phyloP scores from a whole-genome alignment of 1,139 yeast species.

The Saccharomyces uvarum region DNA sequence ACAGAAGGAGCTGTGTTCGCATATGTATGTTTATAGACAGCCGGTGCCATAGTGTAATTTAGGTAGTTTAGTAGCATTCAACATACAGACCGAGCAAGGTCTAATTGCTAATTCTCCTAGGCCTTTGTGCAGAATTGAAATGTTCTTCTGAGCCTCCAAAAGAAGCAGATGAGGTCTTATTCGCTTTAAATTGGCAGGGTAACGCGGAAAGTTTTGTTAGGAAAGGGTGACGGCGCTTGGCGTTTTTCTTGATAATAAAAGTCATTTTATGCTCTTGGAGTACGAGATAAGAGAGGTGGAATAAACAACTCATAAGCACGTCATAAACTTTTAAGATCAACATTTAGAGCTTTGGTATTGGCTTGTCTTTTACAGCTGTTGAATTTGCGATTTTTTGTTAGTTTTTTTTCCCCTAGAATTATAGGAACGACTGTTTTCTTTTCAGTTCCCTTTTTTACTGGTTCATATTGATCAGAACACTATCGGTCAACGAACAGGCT shows the following conservation, averaged over 20 bases:
- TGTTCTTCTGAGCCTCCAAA: background rate
- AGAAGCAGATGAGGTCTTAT: background rate
- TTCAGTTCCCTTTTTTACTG: background rate
- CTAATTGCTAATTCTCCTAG: background rate
- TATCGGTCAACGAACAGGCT: background rate
- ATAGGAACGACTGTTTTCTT: background rate
- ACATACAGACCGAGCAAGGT: background rate
- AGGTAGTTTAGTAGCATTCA: background rate
- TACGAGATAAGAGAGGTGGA: background rate
- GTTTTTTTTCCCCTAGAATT: background rate
- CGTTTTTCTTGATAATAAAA: background rate
- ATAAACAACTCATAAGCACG: background rate
- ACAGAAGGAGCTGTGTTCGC: background rate
- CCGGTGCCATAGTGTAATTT: background rate
- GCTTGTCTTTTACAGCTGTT: background rate
- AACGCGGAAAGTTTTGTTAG: background rate
- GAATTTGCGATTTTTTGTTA: background rate
- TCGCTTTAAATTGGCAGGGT: background rate
- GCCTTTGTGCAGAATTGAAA: background rate
- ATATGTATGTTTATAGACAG: background rate
- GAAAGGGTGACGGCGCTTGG: constrained; percentile 1
- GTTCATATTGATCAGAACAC: background rate
- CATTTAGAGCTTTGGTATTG: background rate
- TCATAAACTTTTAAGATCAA: background rate
- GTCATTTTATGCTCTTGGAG: background rate